Percentiles rank a stretch among this genome's conserved stretches.
phyloP scores from a whole-genome alignment of 148 eudicot genomes.

The Camellia sinensis region DNA sequence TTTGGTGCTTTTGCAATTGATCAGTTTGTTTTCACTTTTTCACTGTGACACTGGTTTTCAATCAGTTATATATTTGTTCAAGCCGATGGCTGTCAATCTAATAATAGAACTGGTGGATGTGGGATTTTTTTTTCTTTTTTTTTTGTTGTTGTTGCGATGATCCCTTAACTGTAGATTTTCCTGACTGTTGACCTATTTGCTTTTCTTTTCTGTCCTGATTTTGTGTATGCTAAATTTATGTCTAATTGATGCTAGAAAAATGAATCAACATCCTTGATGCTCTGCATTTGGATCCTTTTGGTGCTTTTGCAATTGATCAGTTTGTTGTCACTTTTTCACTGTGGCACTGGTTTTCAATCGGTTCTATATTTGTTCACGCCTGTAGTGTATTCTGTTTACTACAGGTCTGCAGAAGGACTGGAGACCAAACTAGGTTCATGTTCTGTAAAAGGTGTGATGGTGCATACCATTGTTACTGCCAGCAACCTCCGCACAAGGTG shows the following conservation, averaged over 20 bases:
- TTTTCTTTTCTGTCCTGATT: neutral
- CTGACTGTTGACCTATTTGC: neutral
- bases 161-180: neutral
- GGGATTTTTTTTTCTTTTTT: too few species aligned
- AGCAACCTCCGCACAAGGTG: conserved; percentile 99
- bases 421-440: conserved; percentile 86
- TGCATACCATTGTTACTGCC: conserved; percentile 93
- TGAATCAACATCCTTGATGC: neutral
- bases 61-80: neutral
- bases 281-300: neutral
- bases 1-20: neutral
- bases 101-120: neutral
- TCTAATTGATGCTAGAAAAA: neutral
- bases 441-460: conserved; percentile 97
- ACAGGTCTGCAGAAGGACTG: conserved; percentile 85
- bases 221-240: conserved; percentile 1
- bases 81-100: neutral
- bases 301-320: neutral
- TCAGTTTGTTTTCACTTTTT: neutral
- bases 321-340: neutral
- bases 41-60: neutral
- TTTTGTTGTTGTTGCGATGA: neutral
- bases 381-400: neutral
- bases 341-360: neutral
- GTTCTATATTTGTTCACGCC: neutral